Conservation (phyloP, 2,329 filamentous ascomycete species). For the Stachybotrys chlorohalonatus region DNA sequence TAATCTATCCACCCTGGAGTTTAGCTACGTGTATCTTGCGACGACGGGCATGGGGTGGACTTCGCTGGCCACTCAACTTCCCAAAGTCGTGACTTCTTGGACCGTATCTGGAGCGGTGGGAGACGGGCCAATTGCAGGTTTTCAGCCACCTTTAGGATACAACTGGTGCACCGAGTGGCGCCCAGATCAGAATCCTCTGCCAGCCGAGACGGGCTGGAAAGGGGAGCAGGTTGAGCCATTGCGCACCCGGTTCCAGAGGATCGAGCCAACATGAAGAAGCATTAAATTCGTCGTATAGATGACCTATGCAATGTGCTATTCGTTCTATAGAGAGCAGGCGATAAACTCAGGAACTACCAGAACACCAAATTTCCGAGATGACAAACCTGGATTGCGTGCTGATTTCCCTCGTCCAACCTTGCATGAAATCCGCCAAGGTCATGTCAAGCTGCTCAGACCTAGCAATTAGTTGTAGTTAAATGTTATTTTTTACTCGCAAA, state of each 20-base stretch:
- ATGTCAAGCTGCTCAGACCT: too few relatives aligned
- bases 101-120: not conserved
- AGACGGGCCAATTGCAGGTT: not conserved
- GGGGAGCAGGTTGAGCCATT: not conserved
- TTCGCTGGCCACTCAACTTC: not conserved
- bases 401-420: too few relatives aligned
- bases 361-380: too few relatives aligned
- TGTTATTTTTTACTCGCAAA: too few relatives aligned
- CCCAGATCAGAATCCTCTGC: not conserved
- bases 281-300: too few relatives aligned
- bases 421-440: too few relatives aligned
- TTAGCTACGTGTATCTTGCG: not conserved
- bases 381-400: too few relatives aligned
- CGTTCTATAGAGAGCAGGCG: too few relatives aligned
- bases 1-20: not conserved
- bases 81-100: not conserved
- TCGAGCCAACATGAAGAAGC: not conserved
- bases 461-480: too few relatives aligned
- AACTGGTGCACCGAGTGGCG: not conserved
- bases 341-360: too few relatives aligned
- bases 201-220: not conserved
- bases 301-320: too few relatives aligned
- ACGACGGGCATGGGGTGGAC: not conserved
- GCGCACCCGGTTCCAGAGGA: not conserved
- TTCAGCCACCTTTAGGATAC: not conserved